Evolutionary conservation across 495 filamentous ascomycete species (phyloP).

Genomic region (Penicillium desertorum): DNA sequence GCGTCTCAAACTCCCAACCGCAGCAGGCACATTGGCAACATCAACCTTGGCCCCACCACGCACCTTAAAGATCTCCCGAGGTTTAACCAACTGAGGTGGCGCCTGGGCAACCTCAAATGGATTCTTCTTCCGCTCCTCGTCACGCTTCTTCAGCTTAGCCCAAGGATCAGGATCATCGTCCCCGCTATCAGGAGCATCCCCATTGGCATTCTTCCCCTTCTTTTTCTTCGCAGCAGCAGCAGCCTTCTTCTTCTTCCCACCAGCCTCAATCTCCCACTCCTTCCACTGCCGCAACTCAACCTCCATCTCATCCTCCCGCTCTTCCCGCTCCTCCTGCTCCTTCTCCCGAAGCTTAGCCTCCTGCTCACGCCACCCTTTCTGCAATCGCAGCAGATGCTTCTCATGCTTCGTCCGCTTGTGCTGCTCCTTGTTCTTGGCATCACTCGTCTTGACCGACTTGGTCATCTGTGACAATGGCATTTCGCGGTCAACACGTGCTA

Average conservation of each 20-base stretch:
- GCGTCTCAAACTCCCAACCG: constrained; percentile 74
- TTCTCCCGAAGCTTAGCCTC: constrained; percentile 62
- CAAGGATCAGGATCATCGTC: constrained; percentile 74
- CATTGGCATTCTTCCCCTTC: constrained; percentile 42
- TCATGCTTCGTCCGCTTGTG: constrained; percentile 75
- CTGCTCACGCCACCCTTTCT: constrained; percentile 76
- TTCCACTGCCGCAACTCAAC: constrained; percentile 50
- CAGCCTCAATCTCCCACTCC: constrained; percentile 48
- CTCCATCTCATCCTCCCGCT: constrained; percentile 53
- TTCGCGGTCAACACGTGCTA: constrained; percentile 80
- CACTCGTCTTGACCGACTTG: constrained; percentile 29
- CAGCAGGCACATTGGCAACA: constrained; percentile 71
- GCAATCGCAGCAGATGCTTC: constrained; percentile 76
- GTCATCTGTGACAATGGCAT: constrained; percentile 70
- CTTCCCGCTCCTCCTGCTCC: constrained; percentile 66
- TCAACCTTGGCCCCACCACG: constrained; percentile 66
- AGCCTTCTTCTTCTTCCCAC: constrained; percentile 60
- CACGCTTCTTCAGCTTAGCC: constrained; percentile 63
- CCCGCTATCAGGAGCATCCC: constrained; percentile 32
- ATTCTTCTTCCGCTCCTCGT: constrained; percentile 52
- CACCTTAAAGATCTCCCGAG: constrained; percentile 69
- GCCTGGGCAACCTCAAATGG: constrained; percentile 80
- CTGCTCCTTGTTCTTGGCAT: constrained; percentile 46
- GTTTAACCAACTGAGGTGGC: constrained; percentile 71
- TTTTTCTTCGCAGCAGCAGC: constrained; percentile 28